Evolutionary conservation across 345 rosid genomes (phyloP), one percentile per base, ranked within the genome.

Genomic region (Rhodamnia argentea): DNA sequence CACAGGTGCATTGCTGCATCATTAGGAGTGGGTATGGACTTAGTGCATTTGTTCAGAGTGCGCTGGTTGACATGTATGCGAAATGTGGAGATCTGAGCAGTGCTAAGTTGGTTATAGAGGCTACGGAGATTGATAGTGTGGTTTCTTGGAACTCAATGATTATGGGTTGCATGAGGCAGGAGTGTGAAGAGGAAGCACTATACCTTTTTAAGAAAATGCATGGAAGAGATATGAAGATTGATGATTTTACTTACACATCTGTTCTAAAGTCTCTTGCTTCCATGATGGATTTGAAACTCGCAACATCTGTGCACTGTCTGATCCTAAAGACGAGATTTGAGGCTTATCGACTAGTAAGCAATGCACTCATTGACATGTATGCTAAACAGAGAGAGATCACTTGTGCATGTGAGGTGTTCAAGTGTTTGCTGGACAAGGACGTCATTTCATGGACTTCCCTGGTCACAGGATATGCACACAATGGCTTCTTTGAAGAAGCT

Each of bases 361-460:
- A 97, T 89, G 98, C 99, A 47, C 96, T 97, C 83, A 87, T 96
- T 16, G 99, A 96, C 90, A 90, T 93, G 98, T 96, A 94, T 88
- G 98, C 99, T 53, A 97, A 97, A 91, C 92, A 91, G 86, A 92
- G 95, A 47, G 86, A 83, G 87, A 84, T 92, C 87, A 93, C 89
- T 83, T 92, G 86, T 6, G 99, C 99, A 1, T 74, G 90, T 47
- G 86, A 83, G 87, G 94, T 94, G 54, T 97, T 97, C 89, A 90
- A 91, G 89, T 52, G 82, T 86, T 96, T 96, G 94, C 84, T 29
- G 54, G 92, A 90, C 84, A 96, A 89, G 89, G 99, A 97, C 86
- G 94, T 97, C 52, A 87, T 97, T 88, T 92, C 99, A 16, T 97
- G 99, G 99, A 96, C 99, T 32, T 96, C 99, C 82, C 91, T 97